Evolutionary conservation across 805 yeast genomes (phyloP), one percentile per base, ranked within the genome.

Genomic region (Sugiyamaella qingdaonensis): DNA sequence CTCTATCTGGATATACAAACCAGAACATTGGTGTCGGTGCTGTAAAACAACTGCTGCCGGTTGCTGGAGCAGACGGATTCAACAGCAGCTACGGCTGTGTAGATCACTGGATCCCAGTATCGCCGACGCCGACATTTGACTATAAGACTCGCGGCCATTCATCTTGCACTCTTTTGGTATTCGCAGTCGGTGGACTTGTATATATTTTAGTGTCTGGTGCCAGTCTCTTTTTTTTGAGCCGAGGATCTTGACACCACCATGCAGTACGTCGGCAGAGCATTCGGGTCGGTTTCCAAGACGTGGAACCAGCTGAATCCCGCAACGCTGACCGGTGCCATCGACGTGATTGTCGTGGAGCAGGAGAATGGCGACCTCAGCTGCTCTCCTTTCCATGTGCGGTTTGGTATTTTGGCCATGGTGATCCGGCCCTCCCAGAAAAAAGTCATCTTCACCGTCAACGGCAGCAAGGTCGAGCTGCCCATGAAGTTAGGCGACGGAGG

Each of bases 401-500:
- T 94, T 71, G 99, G 99, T 21, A 91, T 89, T 72, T 88, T 94
- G 69, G 95, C 91, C 62, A 77, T 94, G 58, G 43, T 39, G 21
- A 74, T 94, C 55, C 82, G 95, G 64, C 99, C 99, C 11, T 87
- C 95, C 16, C 97, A 94, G 68, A 94, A 92, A 74, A 91, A 88
- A 67, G 95, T 92, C 51, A 95, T 86, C 53, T 84, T 94, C 58
- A 78, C 81, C 41, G 95, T 94, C 37, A 94, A 94, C 70, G 97
- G 86, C 35, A 78, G 78, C 55, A 76, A 82, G 45, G 86, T 95
- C 0, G 84, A 88, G 60, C 73, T 92, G 46, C 97, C 96, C 8
- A 94, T 94, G 98, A 94, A 94, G 68, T 73, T 94, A 44, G 96
- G 97, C 13, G 99, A 94, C 56, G 96, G 95, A 7, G 99, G 99